These are phyloP conservation scores for Tuber melanosporum DNA, from an alignment of 495 filamentous ascomycete species.

Conservation along the genomic window DNA sequence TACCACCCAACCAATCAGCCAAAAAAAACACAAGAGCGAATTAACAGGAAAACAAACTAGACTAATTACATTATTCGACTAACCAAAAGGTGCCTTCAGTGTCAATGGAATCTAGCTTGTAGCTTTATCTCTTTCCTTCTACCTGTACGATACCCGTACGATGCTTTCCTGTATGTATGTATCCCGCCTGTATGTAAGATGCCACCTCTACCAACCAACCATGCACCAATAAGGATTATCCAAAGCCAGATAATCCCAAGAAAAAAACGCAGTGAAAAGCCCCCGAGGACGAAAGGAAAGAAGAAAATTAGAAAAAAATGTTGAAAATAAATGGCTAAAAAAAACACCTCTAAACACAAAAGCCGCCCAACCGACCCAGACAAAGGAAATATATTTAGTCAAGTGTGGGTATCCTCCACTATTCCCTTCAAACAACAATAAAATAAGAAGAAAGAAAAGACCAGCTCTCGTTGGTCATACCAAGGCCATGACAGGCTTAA, in stretches of 20 bases:
- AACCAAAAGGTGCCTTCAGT: not conserved
- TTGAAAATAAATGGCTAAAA: not conserved
- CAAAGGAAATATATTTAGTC: not conserved
- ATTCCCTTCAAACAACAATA: not conserved
- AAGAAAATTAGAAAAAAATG: not conserved
- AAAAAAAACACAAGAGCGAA: not conserved
- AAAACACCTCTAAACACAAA: slow-evolving; percentile 4
- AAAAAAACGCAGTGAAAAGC: not conserved
- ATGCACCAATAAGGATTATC: not conserved
- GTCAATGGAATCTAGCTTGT: not conserved
- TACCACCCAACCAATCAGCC: not conserved
- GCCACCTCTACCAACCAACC: not conserved
- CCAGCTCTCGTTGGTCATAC: not conserved
- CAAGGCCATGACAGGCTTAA: not conserved
- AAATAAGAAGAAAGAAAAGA: not conserved
- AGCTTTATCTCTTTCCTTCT: slow-evolving; percentile 1
- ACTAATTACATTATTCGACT: not conserved
- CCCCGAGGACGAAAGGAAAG: not conserved
- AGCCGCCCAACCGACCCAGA: not conserved
- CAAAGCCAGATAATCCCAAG: not conserved
- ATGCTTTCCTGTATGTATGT: not conserved
- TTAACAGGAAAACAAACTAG: not conserved
- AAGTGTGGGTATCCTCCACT: not conserved
- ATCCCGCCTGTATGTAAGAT: slow-evolving; percentile 1
- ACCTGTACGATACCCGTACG: not conserved